Evolutionary conservation across 2,329 filamentous ascomycete genomes (phyloP).

Genomic region (Ambrosiella xylebori): DNA sequence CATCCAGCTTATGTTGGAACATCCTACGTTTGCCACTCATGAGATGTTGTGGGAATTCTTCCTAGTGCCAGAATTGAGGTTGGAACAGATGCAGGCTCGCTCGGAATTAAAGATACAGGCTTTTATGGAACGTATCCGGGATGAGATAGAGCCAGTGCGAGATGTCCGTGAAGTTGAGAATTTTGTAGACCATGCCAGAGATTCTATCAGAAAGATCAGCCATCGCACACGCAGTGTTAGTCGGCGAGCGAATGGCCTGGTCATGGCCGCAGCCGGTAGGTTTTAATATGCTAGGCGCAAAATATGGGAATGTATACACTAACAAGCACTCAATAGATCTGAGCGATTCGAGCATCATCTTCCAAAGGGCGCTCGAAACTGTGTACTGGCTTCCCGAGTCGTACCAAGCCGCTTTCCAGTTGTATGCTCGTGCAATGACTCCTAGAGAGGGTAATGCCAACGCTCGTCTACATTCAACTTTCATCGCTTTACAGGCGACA

Average conservation of each 20-base stretch:
- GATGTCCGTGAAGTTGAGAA: constrained; percentile 80
- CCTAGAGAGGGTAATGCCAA: constrained; percentile 59
- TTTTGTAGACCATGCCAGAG: constrained; percentile 78
- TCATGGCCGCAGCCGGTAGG: constrained; percentile 12
- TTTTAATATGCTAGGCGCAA: background rate
- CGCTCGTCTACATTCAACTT: constrained; percentile 52
- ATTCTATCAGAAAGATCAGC: constrained; percentile 74
- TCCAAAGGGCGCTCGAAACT: constrained; percentile 34
- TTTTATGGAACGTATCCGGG: constrained; percentile 65
- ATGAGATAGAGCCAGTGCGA: constrained; percentile 73
- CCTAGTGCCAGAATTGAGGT: constrained; percentile 81
- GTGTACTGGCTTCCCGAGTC: constrained; percentile 49
- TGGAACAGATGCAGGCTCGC: constrained; percentile 75
- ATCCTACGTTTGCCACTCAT: constrained; percentile 87
- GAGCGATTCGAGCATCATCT: constrained; percentile 43
- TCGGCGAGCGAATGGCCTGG: constrained; percentile 57
- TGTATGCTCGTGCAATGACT: constrained; percentile 48
- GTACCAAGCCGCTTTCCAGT: constrained; percentile 54
- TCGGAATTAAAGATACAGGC: constrained; percentile 74
- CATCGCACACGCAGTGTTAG: constrained; percentile 69
- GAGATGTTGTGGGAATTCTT: constrained; percentile 99
- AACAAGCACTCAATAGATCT: constrained; percentile 34
- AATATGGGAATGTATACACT: background rate
- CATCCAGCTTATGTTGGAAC: constrained; percentile 65
- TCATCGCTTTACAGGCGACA: constrained; percentile 68